phyloP scores from a whole-genome alignment of 768 basidiomycete species.

The Tylopilus rubrobrunneus region DNA sequence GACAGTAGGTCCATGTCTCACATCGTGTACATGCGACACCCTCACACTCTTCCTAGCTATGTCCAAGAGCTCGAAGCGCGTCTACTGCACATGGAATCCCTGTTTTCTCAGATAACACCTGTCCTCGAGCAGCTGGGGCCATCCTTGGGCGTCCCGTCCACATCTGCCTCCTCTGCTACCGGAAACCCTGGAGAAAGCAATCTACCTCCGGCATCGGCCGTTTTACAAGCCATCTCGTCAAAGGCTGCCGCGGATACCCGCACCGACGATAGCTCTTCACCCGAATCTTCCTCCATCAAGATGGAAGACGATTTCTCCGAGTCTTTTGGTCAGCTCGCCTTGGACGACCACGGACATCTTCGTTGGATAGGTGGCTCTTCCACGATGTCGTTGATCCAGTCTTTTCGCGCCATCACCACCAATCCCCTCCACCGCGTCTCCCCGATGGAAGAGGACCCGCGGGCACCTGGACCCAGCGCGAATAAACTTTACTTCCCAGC shows the following conservation, averaged over 20 bases:
- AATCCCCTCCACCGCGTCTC: slow-evolving; percentile 74
- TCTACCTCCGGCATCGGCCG: slow-evolving; percentile 26
- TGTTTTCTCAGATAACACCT: slow-evolving; percentile 81
- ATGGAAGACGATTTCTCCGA: slow-evolving; percentile 73
- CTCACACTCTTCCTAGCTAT: slow-evolving; percentile 50
- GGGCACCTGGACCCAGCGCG: slow-evolving; percentile 70
- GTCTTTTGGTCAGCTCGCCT: slow-evolving; percentile 81
- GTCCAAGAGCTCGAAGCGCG: slow-evolving; percentile 89
- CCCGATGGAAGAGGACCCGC: slow-evolving; percentile 81
- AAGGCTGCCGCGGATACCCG: slow-evolving; percentile 34
- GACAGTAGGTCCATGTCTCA: slow-evolving; percentile 59
- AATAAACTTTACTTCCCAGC: slow-evolving; percentile 89
- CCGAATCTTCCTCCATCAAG: slow-evolving; percentile 33
- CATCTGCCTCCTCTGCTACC: slow-evolving; percentile 25
- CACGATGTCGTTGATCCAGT: slow-evolving; percentile 88
- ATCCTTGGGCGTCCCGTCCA: slow-evolving; percentile 41
- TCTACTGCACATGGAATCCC: slow-evolving; percentile 80
- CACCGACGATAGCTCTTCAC: slow-evolving; percentile 32
- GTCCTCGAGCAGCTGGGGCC: slow-evolving; percentile 71
- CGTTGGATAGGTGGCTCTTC: slow-evolving; percentile 92
- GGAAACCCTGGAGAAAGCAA: slow-evolving; percentile 10
- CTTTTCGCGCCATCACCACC: slow-evolving; percentile 73
- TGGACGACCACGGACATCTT: slow-evolving; percentile 88
- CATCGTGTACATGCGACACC: slow-evolving; percentile 6
- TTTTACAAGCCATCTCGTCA: slow-evolving; percentile 36